phyloP scores from a whole-genome alignment of 1,284 basidiomycete species.

The Coniferiporia weirii region DNA sequence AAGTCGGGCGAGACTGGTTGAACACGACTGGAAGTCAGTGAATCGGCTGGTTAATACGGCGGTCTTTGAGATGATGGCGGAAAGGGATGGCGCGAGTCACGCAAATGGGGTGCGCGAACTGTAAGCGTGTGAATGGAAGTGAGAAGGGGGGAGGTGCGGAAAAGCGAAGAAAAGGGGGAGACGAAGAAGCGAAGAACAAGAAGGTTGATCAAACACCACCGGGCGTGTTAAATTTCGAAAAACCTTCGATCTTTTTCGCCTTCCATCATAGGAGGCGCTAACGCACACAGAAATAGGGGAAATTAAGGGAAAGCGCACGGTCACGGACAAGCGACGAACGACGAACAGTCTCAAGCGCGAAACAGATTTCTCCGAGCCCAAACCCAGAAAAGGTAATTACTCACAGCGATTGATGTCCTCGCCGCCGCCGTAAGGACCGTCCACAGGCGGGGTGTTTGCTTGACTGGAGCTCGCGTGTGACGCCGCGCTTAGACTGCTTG shows the following conservation, averaged over 20 bases:
- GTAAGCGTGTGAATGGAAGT: slow-evolving; percentile 13
- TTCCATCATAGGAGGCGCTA: neutral
- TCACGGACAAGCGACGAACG: slow-evolving; percentile 21
- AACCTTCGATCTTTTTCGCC: slow-evolving; percentile 10
- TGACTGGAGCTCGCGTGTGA: slow-evolving; percentile 69
- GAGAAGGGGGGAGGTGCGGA: slow-evolving; percentile 23
- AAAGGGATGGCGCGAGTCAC: slow-evolving; percentile 5
- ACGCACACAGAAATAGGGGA: slow-evolving; percentile 22
- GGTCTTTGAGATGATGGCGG: slow-evolving; percentile 10
- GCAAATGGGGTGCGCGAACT: slow-evolving; percentile 7
- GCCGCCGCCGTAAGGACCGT: slow-evolving; percentile 38
- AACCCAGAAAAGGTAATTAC: slow-evolving; percentile 31
- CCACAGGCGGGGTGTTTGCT: slow-evolving; percentile 73
- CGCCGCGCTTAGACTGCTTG: slow-evolving; percentile 64
- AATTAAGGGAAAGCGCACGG: slow-evolving; percentile 28
- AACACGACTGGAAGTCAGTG: slow-evolving; percentile 40
- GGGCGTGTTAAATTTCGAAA: slow-evolving; percentile 1
- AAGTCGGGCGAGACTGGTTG: slow-evolving; percentile 75
- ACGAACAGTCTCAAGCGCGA: slow-evolving; percentile 8
- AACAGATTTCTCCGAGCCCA: slow-evolving; percentile 1
- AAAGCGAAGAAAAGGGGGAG: slow-evolving; percentile 16
- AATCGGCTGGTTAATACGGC: slow-evolving; percentile 27
- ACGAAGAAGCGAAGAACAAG: slow-evolving; percentile 8
- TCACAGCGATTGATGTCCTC: slow-evolving; percentile 77
- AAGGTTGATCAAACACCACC: slow-evolving; percentile 7